These are phyloP conservation scores for Xylaria sp. DNA, from an alignment of 2,329 filamentous ascomycete genomes.

Conservation along the genomic window DNA sequence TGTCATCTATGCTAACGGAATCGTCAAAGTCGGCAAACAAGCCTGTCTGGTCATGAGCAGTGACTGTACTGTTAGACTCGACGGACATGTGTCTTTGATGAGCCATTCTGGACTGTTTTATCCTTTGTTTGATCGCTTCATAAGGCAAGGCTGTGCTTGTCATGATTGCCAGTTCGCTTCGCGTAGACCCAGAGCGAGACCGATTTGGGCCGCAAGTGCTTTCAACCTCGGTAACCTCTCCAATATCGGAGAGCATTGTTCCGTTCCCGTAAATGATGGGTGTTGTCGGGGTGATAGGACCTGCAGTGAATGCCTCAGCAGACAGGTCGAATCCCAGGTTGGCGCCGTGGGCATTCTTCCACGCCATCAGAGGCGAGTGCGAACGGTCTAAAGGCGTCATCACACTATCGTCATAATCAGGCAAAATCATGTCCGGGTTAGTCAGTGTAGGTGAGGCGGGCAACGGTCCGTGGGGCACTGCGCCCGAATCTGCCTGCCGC, in stretches of 20 bases:
- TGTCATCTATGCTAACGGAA: slow-evolving; percentile 69
- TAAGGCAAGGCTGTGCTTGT: slow-evolving; percentile 48
- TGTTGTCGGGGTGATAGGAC: slow-evolving; percentile 63
- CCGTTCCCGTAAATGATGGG: slow-evolving; percentile 77
- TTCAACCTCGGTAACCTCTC: slow-evolving; percentile 65
- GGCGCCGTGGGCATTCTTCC: slow-evolving; percentile 59
- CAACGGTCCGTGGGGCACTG: slow-evolving; percentile 56
- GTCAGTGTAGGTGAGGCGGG: slow-evolving; percentile 87
- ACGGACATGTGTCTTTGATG: slow-evolving; percentile 66
- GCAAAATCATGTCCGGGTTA: slow-evolving; percentile 94
- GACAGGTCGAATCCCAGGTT: slow-evolving; percentile 59
- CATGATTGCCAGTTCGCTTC: slow-evolving; percentile 46
- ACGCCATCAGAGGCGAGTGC: slow-evolving; percentile 63
- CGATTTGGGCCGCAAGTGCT: slow-evolving; percentile 59
- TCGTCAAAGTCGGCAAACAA: slow-evolving; percentile 72
- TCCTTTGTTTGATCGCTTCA: slow-evolving; percentile 57
- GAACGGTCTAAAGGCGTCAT: slow-evolving; percentile 64
- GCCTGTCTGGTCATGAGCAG: slow-evolving; percentile 60
- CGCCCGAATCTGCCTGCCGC: slow-evolving; percentile 39
- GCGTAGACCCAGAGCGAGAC: slow-evolving; percentile 51
- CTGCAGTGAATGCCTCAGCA: slow-evolving; percentile 53
- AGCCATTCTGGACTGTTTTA: slow-evolving; percentile 51
- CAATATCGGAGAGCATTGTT: slow-evolving; percentile 75
- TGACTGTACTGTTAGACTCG: slow-evolving; percentile 71
- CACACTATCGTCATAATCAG: slow-evolving; percentile 72